Evolutionary conservation across 179 eudicot species (phyloP).

Genomic region (Sideroxylon spinosum): DNA sequence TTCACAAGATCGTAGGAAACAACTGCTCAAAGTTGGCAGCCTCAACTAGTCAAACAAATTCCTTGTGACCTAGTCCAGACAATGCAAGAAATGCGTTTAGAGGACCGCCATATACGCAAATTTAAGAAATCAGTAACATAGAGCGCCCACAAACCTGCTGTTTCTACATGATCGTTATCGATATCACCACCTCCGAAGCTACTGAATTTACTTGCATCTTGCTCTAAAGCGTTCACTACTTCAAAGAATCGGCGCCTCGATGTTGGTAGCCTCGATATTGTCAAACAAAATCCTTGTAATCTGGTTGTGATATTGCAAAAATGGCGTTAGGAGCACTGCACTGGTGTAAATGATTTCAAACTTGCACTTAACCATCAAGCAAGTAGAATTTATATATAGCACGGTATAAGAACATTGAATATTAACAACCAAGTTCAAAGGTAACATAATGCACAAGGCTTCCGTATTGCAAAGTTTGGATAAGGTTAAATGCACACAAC

Average conservation of each 20-base stretch:
- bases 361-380: neutral
- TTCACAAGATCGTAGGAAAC: slow-evolving; percentile 12
- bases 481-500: too few species aligned
- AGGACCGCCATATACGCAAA: neutral
- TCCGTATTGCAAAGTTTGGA: too few species aligned
- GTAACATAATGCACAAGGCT: too few species aligned
- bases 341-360: neutral
- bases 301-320: slow-evolving; percentile 10
- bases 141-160: slow-evolving; percentile 11
- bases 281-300: slow-evolving; percentile 32
- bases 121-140: neutral
- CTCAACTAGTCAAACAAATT: slow-evolving; percentile 11
- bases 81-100: slow-evolving; percentile 1
- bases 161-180: neutral
- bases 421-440: neutral
- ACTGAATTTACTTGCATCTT: slow-evolving; percentile 6
- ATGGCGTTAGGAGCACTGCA: slow-evolving; percentile 2
- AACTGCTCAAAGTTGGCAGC: neutral
- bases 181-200: neutral
- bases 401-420: neutral
- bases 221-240: slow-evolving; percentile 21
- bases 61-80: slow-evolving; percentile 14
- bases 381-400: neutral
- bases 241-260: slow-evolving; percentile 19
- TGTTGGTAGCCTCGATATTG: slow-evolving; percentile 20